Base-by-base conservation (phyloP, 768 basidiomycete genomes). In the Pleurotus ostreatus region DNA sequence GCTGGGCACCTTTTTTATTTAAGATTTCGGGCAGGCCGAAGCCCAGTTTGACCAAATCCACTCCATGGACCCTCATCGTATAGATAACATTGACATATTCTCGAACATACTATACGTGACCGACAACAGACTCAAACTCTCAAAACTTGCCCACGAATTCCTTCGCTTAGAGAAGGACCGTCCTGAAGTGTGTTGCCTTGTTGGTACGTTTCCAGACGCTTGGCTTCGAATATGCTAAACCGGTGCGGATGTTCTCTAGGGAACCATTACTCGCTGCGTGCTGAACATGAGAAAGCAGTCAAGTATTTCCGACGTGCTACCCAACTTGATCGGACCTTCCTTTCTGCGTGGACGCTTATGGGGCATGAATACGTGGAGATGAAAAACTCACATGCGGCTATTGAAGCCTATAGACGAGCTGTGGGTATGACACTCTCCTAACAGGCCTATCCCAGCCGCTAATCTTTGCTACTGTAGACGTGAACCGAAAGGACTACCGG, bases 361-460 rank as follows among this genome's bases (percentile, higher is more conserved):
- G 97, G 97, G 1, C 97, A 99, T 65, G 97, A 98, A 71, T 98
- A 91, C 64, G 90, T 99, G 44, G 97, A 99, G 73, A 87, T 97
- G 87, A 98, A 98, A 74, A 98, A 99, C 70, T 94, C 94, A 4
- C 95, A 98, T 76, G 97, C 97, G 2, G 96, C 97, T 13, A 97
- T 98, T 55, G 97, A 98, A 72, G 92, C 94, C 8, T 99, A 98
- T 71, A 84, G 97, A 55, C 83, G 94, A 66, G 97, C 97, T 52
- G 86, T 98, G 58, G 94, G 95, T 94, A 70, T 55, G 88, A 71
- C n/a, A 26, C 45, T 16, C 5, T 12, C 26, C 38, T 16, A 6
- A 15, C 20, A 15, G 48, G n/a, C 46, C 43, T 18, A 18, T 39
- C 46, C 11, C 52, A 23, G 48, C 57, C 38, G 48, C 45, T 40